Conservation (phyloP, 768 basidiomycete species). For the Mycena latifolia region DNA sequence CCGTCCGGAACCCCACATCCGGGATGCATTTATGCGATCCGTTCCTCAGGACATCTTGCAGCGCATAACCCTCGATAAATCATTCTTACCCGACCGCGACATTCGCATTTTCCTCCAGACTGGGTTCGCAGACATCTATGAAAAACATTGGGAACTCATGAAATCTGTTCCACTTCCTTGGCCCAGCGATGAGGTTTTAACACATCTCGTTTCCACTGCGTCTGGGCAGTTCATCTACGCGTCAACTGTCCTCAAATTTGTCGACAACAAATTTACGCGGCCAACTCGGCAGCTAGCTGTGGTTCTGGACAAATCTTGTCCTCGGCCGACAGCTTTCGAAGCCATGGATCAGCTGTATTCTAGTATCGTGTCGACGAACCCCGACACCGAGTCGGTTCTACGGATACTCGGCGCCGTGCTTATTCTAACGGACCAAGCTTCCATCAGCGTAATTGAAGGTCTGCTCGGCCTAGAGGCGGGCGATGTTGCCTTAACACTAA, state of each 20-base stretch:
- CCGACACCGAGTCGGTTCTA: too few species aligned
- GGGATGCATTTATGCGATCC: conserved; percentile 34
- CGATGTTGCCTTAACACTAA: too few species aligned
- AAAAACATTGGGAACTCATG: conserved; percentile 34
- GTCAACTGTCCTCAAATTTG: conserved; percentile 32
- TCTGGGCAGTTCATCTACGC: conserved; percentile 35
- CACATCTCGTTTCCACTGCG: conserved; percentile 26
- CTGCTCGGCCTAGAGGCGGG: too few species aligned
- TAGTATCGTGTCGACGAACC: too few species aligned
- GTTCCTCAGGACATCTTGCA: conserved; percentile 26
- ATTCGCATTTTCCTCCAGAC: conserved; percentile 37
- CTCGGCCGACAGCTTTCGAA: too few species aligned
- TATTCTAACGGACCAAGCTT: too few species aligned
- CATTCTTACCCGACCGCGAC: conserved; percentile 39
- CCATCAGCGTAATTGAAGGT: too few species aligned
- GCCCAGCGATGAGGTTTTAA: conserved; percentile 39
- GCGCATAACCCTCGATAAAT: conserved; percentile 34
- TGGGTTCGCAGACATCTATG: conserved; percentile 34
- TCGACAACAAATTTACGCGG: conserved; percentile 11
- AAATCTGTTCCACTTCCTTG: conserved; percentile 34
- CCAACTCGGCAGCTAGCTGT: too few species aligned
- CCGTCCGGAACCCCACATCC: conserved; percentile 36
- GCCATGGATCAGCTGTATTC: too few species aligned
- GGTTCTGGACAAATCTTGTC: too few species aligned
- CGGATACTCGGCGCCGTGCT: too few species aligned